phyloP scores from a whole-genome alignment of 352 stramenopile genomes.

The Phytophthora macrochlamydospora region DNA sequence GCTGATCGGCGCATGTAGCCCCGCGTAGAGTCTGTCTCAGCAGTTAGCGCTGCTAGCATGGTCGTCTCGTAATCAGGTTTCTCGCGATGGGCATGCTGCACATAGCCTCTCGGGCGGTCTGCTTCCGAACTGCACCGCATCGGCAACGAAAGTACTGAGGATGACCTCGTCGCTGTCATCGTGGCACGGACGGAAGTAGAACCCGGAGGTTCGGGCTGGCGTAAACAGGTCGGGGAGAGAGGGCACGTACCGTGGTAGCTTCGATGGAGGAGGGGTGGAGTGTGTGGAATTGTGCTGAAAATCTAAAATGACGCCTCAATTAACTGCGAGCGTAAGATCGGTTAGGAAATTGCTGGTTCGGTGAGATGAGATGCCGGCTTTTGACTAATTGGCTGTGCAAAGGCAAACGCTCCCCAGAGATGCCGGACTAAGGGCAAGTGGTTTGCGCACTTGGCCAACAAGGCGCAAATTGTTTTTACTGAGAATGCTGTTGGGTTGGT shows the following conservation, averaged over 20 bases:
- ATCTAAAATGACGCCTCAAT: too few relatives aligned
- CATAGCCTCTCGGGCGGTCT: slow-evolving; percentile 9
- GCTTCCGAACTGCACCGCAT: slow-evolving; percentile 17
- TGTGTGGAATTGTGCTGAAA: too few relatives aligned
- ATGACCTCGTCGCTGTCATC: slow-evolving; percentile 14
- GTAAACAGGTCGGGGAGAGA: not conserved
- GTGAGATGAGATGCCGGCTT: too few relatives aligned
- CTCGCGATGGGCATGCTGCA: slow-evolving; percentile 2
- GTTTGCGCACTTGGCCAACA: too few relatives aligned
- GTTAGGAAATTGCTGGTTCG: too few relatives aligned
- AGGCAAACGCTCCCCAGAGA: too few relatives aligned
- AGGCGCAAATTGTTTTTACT: too few relatives aligned
- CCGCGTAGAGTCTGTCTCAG: slow-evolving; percentile 5
- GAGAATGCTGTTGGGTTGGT: too few relatives aligned
- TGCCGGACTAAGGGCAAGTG: too few relatives aligned
- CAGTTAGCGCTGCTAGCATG: slow-evolving; percentile 2
- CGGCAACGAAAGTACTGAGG: slow-evolving; percentile 4
- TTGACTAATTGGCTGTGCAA: too few relatives aligned
- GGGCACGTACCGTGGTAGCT: slow-evolving; percentile 1
- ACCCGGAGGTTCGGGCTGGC: not conserved
- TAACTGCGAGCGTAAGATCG: too few relatives aligned
- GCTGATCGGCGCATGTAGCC: not conserved
- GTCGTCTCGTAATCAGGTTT: slow-evolving; percentile 4
- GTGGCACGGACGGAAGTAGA: slow-evolving; percentile 16
- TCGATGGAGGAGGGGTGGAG: too few relatives aligned